Percentiles rank a stretch among this genome's conserved stretches.
Conservation (phyloP, 768 basidiomycete genomes). For the Leccinum subgranulosum region DNA sequence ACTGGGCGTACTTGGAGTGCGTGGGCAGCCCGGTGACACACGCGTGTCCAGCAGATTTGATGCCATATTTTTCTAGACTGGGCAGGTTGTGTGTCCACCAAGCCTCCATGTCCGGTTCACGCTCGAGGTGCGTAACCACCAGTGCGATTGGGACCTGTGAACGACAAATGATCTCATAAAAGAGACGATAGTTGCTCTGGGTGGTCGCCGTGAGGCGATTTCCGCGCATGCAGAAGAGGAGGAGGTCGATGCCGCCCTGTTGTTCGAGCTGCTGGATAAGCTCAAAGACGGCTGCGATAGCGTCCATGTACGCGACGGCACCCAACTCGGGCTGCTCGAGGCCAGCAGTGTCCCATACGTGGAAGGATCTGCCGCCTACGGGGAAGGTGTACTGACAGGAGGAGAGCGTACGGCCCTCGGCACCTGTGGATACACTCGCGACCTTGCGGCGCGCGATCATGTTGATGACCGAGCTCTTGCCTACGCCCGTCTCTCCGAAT, state of each 20-base stretch:
- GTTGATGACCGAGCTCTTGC: slow-evolving; percentile 32
- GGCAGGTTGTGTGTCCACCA: slow-evolving; percentile 31
- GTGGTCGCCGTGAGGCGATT: too few species aligned
- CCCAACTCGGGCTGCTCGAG: slow-evolving; percentile 27
- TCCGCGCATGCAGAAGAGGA: slow-evolving; percentile 9
- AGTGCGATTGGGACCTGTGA: too few species aligned
- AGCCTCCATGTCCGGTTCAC: slow-evolving; percentile 28
- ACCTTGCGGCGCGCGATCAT: slow-evolving; percentile 22
- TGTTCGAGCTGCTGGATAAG: slow-evolving; percentile 34
- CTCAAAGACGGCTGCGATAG: slow-evolving; percentile 24
- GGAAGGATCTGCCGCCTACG: slow-evolving; percentile 12
- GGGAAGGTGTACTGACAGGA: slow-evolving; percentile 23
- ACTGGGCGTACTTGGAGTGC: slow-evolving; percentile 19
- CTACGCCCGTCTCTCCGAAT: slow-evolving; percentile 41
- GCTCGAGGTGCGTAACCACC: slow-evolving; percentile 31
- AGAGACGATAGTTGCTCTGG: too few species aligned
- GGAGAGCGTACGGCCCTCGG: slow-evolving; percentile 34
- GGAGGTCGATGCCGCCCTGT: slow-evolving; percentile 36
- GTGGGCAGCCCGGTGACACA: slow-evolving; percentile 29
- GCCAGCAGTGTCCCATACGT: slow-evolving; percentile 33
- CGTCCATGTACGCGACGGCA: slow-evolving; percentile 20
- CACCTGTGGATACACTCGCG: slow-evolving; percentile 20
- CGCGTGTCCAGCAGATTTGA: slow-evolving; percentile 26
- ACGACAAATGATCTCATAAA: too few species aligned
- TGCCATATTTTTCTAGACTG: slow-evolving; percentile 18